Evolutionary conservation across 2,329 filamentous ascomycete genomes (phyloP).

Genomic region (Pyricularia sp.): DNA sequence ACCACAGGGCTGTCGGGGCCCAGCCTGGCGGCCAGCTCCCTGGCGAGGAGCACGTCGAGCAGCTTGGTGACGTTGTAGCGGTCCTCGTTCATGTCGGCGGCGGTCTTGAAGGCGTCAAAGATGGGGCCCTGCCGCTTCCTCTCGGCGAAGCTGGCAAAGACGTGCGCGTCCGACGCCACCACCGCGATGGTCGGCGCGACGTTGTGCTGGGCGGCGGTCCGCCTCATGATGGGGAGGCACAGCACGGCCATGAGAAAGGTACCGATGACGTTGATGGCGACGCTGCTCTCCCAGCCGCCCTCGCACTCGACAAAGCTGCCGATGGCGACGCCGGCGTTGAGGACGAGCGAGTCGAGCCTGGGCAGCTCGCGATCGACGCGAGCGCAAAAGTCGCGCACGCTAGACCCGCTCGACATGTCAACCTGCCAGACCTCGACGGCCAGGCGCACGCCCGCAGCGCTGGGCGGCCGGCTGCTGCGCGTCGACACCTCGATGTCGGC

Average conservation of each 20-base stretch:
- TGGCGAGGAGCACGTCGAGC: constrained; percentile 19
- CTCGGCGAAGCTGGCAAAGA: constrained; percentile 22
- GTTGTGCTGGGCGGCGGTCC: constrained; percentile 22
- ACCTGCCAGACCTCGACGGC: constrained; percentile 38
- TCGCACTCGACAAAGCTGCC: constrained; percentile 9
- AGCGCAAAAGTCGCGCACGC: constrained; percentile 30
- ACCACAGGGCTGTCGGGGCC: constrained; percentile 21
- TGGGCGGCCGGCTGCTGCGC: background rate
- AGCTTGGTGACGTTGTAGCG: constrained; percentile 27
- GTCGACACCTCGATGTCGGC: constrained; percentile 22
- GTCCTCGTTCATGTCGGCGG: constrained; percentile 16
- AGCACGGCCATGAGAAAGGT: constrained; percentile 34
- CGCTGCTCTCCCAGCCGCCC: constrained; percentile 30
- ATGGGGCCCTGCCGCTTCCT: constrained; percentile 17
- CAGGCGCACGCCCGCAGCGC: constrained; percentile 7
- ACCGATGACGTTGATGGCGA: constrained; percentile 37
- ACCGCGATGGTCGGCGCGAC: constrained; percentile 25
- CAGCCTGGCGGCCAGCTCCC: constrained; percentile 23
- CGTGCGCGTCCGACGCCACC: constrained; percentile 29
- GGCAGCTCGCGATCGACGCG: constrained; percentile 19
- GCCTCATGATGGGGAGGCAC: constrained; percentile 30
- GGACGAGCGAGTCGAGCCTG: constrained; percentile 31
- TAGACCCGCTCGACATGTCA: constrained; percentile 36
- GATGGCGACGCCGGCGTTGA: constrained; percentile 27
- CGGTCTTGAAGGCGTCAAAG: constrained; percentile 22